Conservation (phyloP, 805 yeast species). For the Ogataea henricii region DNA sequence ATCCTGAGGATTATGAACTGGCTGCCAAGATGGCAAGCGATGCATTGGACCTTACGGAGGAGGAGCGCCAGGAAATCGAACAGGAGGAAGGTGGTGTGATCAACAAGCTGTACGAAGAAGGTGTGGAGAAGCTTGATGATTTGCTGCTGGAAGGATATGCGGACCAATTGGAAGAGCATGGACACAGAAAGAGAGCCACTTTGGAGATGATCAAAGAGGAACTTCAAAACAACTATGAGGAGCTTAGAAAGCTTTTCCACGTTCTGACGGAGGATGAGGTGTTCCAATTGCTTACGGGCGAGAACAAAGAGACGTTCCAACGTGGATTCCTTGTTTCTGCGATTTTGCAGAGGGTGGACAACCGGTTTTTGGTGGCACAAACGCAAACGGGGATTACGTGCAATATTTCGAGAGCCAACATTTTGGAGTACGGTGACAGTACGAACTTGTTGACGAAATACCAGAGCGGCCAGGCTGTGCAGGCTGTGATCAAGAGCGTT, state of each 20-base stretch:
- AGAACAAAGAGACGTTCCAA: conserved; percentile 66
- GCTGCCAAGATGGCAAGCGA: conserved; percentile 98
- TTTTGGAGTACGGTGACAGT: conserved; percentile 50
- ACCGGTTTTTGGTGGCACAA: conserved; percentile 38
- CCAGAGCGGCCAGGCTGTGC: conserved; percentile 77
- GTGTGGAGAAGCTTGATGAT: conserved; percentile 76
- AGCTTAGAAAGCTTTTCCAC: conserved; percentile 74
- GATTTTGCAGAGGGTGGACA: conserved; percentile 62
- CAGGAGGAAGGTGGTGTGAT: conserved; percentile 78
- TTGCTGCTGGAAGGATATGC: conserved; percentile 90
- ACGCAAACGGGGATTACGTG: conserved; percentile 58
- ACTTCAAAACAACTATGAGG: conserved; percentile 84
- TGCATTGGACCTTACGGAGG: conserved; percentile 94
- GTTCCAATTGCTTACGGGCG: conserved; percentile 89
- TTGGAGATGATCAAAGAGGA: conserved; percentile 84
- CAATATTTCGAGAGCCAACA: conserved; percentile 33
- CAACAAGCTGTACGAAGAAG: conserved; percentile 68
- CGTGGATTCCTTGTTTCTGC: conserved; percentile 77
- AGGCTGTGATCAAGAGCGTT: conserved; percentile 71
- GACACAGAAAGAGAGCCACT: conserved; percentile 74
- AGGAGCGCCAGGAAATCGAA: conserved; percentile 74
- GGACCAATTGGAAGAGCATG: conserved; percentile 78
- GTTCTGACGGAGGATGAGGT: conserved; percentile 67
- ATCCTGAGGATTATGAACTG: conserved; percentile 95
- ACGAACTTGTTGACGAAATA: conserved; percentile 42